A percentile compares a stretch with the other conserved stretches of the same genome.
Conservation (phyloP, 306 rosid genomes). For the Citrullus mucosospermus region DNA sequence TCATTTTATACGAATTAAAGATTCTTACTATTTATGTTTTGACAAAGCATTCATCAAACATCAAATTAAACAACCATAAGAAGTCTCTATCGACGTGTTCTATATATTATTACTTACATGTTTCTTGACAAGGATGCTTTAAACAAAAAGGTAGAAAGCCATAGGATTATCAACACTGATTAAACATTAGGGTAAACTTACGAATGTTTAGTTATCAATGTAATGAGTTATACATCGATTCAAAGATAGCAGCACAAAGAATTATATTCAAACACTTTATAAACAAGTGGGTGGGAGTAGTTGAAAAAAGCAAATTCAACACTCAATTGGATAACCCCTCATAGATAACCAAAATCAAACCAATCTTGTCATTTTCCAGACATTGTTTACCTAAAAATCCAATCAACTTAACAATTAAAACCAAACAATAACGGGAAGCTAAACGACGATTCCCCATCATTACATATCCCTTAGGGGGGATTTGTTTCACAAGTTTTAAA, state of each 20-base stretch:
- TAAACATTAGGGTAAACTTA: neutral
- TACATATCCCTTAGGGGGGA: neutral
- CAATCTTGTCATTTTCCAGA: neutral
- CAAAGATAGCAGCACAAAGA: neutral
- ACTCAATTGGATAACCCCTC: neutral
- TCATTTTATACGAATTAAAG: neutral
- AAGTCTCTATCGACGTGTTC: no score
- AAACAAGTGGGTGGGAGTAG: neutral
- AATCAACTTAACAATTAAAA: neutral
- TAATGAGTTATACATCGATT: neutral
- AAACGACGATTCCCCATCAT: neutral
- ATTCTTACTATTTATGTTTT: neutral
- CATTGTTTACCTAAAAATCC: neutral
- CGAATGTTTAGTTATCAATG: neutral
- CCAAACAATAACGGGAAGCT: neutral
- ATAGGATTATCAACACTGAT: neutral
- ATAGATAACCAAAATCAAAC: conserved; percentile 7
- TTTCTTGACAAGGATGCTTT: neutral
- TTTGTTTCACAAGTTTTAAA: neutral
- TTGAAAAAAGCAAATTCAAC: neutral
- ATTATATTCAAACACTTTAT: neutral
- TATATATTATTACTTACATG: no score
- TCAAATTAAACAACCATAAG: neutral
- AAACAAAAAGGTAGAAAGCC: neutral
- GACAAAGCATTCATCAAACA: neutral